Evolutionary conservation across 2,329 filamentous ascomycete genomes (phyloP).

Genomic region (Claviceps capensis): DNA sequence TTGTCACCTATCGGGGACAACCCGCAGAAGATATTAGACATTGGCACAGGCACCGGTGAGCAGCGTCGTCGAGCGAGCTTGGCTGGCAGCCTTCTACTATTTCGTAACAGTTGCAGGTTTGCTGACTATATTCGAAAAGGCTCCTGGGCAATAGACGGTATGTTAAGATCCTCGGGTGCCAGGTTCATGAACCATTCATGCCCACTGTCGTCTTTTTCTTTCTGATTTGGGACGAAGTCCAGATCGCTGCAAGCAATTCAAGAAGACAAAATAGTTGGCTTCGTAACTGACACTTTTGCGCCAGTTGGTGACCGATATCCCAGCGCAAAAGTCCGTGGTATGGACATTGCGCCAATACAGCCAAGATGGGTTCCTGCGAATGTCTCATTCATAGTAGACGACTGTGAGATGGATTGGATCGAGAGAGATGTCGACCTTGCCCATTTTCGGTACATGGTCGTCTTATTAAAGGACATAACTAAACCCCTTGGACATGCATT

Average conservation of each 20-base stretch:
- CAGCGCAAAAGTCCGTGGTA: conserved; percentile 22
- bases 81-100: too few species aligned
- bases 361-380: conserved; percentile 27
- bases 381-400: conserved; percentile 24
- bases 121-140: not conserved
- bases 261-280: not conserved
- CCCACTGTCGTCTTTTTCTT: not conserved
- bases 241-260: too few species aligned
- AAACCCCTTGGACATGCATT: conserved; percentile 9
- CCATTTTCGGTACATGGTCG: conserved; percentile 15
- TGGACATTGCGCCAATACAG: conserved; percentile 26
- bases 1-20: conserved; percentile 25
- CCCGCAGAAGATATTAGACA: conserved; percentile 23
- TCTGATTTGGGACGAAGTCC: too few species aligned
- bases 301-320: conserved; percentile 17
- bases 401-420: conserved; percentile 20
- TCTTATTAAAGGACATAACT: conserved; percentile 9
- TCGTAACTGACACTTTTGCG: not conserved
- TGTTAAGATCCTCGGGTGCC: not conserved
- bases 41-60: conserved; percentile 20
- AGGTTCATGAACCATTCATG: not conserved
- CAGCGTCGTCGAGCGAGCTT: not conserved
- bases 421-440: conserved; percentile 15
- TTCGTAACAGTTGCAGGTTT: not conserved
- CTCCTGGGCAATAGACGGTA: conserved; percentile 8